These are phyloP conservation scores for Sarocladiaceae sp. DNA, from an alignment of 2,329 filamentous ascomycete species.

Conservation along the genomic window DNA sequence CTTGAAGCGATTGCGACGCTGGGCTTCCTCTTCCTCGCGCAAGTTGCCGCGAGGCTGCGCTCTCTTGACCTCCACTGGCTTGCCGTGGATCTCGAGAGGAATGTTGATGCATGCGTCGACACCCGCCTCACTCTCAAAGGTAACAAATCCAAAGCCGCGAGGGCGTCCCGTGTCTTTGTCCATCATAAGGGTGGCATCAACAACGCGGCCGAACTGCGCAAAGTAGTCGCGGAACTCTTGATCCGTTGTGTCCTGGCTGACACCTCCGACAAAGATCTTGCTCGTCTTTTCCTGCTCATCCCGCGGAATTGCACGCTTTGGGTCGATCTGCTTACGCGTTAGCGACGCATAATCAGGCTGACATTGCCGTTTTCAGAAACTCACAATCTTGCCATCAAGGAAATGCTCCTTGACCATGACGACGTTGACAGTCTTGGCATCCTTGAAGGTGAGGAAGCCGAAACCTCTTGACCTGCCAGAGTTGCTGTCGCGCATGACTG, in stretches of 20 bases:
- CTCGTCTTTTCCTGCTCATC: conserved; percentile 98
- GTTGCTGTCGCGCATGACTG: conserved; percentile 96
- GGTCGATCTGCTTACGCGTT: conserved; percentile 83
- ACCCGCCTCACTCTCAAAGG: conserved; percentile 91
- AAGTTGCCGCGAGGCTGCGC: conserved; percentile 93
- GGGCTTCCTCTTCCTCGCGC: conserved; percentile 78
- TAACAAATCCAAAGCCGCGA: conserved; percentile 94
- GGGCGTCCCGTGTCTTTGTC: conserved; percentile 98
- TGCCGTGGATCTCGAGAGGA: conserved; percentile 86
- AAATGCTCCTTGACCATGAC: conserved; percentile 99
- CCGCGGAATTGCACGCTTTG: conserved; percentile 91
- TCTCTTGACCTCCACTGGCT: conserved; percentile 97
- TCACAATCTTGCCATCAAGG: conserved; percentile 94
- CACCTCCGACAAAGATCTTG: conserved; percentile 97
- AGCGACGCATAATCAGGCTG: too few relatives aligned
- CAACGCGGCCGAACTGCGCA: conserved; percentile 89
- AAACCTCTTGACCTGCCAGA: conserved; percentile 93
- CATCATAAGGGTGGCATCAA: conserved; percentile 99
- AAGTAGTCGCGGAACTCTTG: conserved; percentile 96
- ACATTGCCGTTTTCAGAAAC: conserved; percentile 26
- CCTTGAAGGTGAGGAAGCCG: conserved; percentile 95
- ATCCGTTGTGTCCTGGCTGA: conserved; percentile 94
- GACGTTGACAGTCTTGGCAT: conserved; percentile 95
- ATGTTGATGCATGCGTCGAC: conserved; percentile 84
- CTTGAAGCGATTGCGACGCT: conserved; percentile 54